These are phyloP conservation scores for Cercospora sojina DNA, from an alignment of 2,329 filamentous ascomycete genomes.

Conservation along the genomic window DNA sequence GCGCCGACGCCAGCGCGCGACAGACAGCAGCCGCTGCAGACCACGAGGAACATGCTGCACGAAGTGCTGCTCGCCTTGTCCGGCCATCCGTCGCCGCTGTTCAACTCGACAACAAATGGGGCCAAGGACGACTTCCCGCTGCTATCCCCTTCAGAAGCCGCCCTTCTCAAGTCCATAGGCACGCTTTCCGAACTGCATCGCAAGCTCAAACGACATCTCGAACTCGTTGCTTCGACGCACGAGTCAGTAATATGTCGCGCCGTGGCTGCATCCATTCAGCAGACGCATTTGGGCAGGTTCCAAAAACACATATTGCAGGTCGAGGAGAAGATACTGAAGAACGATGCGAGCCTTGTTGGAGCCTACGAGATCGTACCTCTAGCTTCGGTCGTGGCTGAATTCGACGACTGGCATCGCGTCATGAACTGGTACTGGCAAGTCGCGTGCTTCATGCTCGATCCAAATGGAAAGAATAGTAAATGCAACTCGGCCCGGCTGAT, in stretches of 20 bases:
- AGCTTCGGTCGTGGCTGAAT: constrained; percentile 78
- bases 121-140: constrained; percentile 46
- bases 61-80: constrained; percentile 96
- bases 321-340: constrained; percentile 72
- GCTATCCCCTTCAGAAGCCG: constrained; percentile 75
- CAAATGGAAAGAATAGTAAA: constrained; percentile 5
- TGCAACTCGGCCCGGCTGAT: constrained; percentile 63
- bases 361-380: constrained; percentile 92
- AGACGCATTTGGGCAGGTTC: constrained; percentile 74
- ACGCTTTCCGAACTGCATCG: constrained; percentile 77
- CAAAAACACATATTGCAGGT: constrained; percentile 82
- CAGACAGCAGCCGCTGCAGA: neutral
- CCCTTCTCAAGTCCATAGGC: constrained; percentile 74
- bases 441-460: constrained; percentile 64
- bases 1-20: neutral
- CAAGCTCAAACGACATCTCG: constrained; percentile 65
- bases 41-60: constrained; percentile 72
- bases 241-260: constrained; percentile 82
- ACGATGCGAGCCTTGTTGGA: constrained; percentile 77
- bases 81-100: constrained; percentile 86
- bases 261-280: constrained; percentile 73
- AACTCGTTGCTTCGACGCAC: constrained; percentile 68
- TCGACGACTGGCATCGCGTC: constrained; percentile 79
- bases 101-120: constrained; percentile 50
- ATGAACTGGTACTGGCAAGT: constrained; percentile 84